Evolutionary conservation across 2,329 filamentous ascomycete species (phyloP).

Genomic region (Rutstroemia sp.): DNA sequence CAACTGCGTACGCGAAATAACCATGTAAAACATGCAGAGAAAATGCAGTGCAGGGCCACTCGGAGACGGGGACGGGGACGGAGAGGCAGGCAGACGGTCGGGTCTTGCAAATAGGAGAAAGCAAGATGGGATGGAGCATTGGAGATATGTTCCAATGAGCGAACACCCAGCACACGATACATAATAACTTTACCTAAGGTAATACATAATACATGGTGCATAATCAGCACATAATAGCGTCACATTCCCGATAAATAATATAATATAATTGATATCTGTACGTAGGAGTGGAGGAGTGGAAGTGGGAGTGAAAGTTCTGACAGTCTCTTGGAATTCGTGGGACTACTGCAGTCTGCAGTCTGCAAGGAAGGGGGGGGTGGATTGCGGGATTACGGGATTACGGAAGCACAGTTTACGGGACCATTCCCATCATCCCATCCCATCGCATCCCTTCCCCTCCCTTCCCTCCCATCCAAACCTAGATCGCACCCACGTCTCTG

Average conservation of each 20-base stretch:
- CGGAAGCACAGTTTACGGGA: too few species aligned
- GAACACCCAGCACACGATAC: too few species aligned
- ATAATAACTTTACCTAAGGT: too few species aligned
- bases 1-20: neutral
- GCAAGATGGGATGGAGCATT: too few species aligned
- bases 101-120: too few species aligned
- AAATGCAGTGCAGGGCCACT: neutral
- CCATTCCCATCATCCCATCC: too few species aligned
- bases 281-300: neutral
- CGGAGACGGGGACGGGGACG: neutral
- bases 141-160: too few species aligned
- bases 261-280: neutral
- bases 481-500: conserved; percentile 1
- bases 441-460: too few species aligned
- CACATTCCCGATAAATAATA: neutral
- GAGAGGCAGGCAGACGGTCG: too few species aligned
- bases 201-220: too few species aligned
- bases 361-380: neutral
- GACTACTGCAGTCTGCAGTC: too few species aligned
- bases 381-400: neutral
- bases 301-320: neutral
- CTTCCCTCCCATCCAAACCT: neutral
- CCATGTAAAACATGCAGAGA: conserved; percentile 1
- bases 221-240: neutral
- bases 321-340: too few species aligned